Percentiles rank a stretch among this genome's conserved stretches.
Evolutionary conservation across 2,329 filamentous ascomycete genomes (phyloP).

Genomic region (Monosporascus cannonballus): DNA sequence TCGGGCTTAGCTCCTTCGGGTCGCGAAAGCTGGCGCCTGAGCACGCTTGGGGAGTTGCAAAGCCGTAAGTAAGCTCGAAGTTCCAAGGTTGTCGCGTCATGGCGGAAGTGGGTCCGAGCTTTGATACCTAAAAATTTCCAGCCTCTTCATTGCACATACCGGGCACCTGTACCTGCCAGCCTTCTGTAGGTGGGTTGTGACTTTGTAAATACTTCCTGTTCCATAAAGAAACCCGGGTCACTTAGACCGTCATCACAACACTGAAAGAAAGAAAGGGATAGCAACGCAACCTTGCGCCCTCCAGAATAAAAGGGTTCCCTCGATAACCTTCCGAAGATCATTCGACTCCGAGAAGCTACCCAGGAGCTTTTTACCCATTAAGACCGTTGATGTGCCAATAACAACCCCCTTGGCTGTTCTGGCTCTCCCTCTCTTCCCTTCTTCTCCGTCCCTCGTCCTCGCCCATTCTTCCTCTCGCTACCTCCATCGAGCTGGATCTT

Average conservation of each 20-base stretch:
- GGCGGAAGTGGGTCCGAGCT: neutral
- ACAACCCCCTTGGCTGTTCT: slow-evolving; percentile 16
- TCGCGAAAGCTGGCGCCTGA: slow-evolving; percentile 4
- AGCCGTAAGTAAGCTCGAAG: neutral
- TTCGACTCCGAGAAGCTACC: neutral
- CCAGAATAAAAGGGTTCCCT: neutral
- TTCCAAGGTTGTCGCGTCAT: neutral
- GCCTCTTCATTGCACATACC: slow-evolving; percentile 10
- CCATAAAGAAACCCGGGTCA: neutral
- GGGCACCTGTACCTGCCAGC: neutral
- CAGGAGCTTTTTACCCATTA: slow-evolving; percentile 2
- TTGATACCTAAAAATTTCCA: slow-evolving; percentile 19
- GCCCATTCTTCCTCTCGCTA: neutral
- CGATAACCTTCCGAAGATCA: neutral
- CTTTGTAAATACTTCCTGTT: neutral
- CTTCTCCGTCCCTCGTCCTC: slow-evolving; percentile 6
- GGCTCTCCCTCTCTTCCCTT: slow-evolving; percentile 13
- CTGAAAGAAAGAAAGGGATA: neutral
- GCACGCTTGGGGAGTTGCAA: neutral
- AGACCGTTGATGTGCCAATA: slow-evolving; percentile 27
- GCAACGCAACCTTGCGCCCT: neutral
- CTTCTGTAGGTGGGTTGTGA: neutral
- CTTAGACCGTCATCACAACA: neutral
- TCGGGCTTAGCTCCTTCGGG: slow-evolving; percentile 15
- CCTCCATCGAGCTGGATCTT: too few relatives aligned